Evolutionary conservation across 2,329 filamentous ascomycete species (phyloP), one percentile per base, ranked within the genome.

Genomic region (Paecilomyces variotii): DNA sequence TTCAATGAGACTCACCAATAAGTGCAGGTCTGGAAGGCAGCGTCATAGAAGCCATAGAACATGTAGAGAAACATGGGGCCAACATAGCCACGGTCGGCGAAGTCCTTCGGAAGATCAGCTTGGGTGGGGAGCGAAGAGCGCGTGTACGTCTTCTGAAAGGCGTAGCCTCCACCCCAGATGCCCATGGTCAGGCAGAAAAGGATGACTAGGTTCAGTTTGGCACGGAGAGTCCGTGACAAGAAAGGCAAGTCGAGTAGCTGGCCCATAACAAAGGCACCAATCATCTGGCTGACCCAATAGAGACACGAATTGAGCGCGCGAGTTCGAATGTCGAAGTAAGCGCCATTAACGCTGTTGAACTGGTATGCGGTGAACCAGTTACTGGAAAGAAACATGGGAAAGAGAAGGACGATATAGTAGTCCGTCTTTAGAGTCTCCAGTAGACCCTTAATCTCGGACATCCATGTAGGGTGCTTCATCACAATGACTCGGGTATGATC

Each of bases 401-500:
- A 94, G 28, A 93, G 81, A 19, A 87, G 74, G 57, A 92, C 62
- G 66, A 94, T 87, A 76, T 87, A 92, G 4, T 85, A 85, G 65
- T 94, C 88, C 32, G 80, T 80, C 55, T 77, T 76, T 58, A 96
- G 76, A 0, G 88, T 90, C 72, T 94, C 82, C 73, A 81, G 87
- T 2, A 96, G 83, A 57, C 91, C 91, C 19, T 82, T 63, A 61
- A 96, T 74, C 75, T 96, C 91, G 2, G 88, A 87, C 68, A 84
- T 84, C 89, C 89, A 95, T 56, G 88, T 89, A 2, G 91, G 91
- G 74, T 95, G 89, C 79, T 94, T 93, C 88, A 93, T 95, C 62
- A 92, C 76, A 62, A 96, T 91, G 69, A 96, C 86, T 60, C 85
- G 83, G 59, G 88, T 88, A 59, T 90, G 90, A 70, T 96, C 90